Base-by-base conservation (phyloP, 2,329 filamentous ascomycete genomes). In the Colletotrichum sp. region DNA sequence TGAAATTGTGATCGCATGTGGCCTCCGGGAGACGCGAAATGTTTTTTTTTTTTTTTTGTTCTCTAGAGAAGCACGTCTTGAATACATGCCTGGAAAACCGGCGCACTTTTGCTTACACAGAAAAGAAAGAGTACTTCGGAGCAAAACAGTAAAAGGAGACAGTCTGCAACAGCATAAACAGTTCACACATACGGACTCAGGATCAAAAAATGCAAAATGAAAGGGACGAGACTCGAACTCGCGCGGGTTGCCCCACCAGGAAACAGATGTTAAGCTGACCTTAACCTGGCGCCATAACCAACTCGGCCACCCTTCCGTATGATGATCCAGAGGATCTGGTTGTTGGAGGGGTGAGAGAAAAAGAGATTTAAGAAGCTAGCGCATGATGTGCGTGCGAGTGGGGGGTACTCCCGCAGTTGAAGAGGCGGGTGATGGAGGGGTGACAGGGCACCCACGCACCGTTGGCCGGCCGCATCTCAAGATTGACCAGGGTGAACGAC, bases 241-340 rank as follows among this genome's bases (percentile, higher is more conserved):
- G 74, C 74, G 74, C 74, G 74, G 74, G 74, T 76, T 76, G 71
- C 74, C 73, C 74, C 74, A 76, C 74, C 74, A 76, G 74, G 74
- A 76, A 74, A 76, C 65, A 76, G 74, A 76, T 74, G 65, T 76
- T 76, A 76, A 76, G 74, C 64, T 76, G 65, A 69, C 74, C 74
- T 76, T 76, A 76, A 76, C 74, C 74, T 76, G 74, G 70, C 74
- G 74, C 74, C 74, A 76, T 76, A 76, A 76, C 74, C 74, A 76
- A 76, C 74, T 76, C 74, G 74, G 74, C 74, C 74, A 76, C 74
- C 74, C 74, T 76, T 65, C 74, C 74, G 28, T 10, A n/a, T 5
- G 6, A 12, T 30, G 24, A 64, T 65, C 21, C 34, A 6, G 12
- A 12, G 13, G 6, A 39, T 39, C 24, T 16, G 12, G 6, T 24